Base-by-base conservation (phyloP, 352 stramenopile genomes). In the Globisporangium megalacanthum region DNA sequence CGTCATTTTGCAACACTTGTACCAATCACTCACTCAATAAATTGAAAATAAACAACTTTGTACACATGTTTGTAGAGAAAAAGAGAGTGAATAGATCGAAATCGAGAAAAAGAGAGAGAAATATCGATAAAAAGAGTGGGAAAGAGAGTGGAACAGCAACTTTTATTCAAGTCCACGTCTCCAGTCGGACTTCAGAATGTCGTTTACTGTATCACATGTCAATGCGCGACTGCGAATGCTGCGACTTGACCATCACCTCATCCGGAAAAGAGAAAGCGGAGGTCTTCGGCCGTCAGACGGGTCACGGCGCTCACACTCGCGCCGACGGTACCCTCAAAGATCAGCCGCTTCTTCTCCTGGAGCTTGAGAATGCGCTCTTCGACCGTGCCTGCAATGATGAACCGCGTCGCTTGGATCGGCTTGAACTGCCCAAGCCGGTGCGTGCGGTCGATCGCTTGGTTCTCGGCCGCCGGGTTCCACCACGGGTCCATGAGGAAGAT, bases 271-370 rank as follows among this genome's bases (percentile, higher is more conserved):
- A 98, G 71, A 56, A 98, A 98, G 7, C 89, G 77, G 42, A 98
- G 58, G 50, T 98, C 94, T 62, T 98, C 93, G 47, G 96, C 89
- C 0, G 94, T 98, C n/a, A 98, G 82, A 15, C 88, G 83, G 25
- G 75, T 86, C 45, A 98, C 86, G 10, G 87, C 84, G 15, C 75
- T 86, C 25, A 86, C 79, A 62, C 93, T 97, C 20, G 82, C 94
- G 17, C 97, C 97, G 13, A 99, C 96, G 0, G 97, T 99, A 36
- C 96, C 97, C 82, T 99, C 97, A 66, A 99, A 99, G 31, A 99
- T 98, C 45, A 99, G 73, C 41, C 86, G 73, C 65, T 95, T 95
- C 68, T 95, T 95, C 59, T 96, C 80, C 57, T 97, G 89, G 10
- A 99, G 80, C 65, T 99, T 96, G 6, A 99, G 68, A 54, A 99